Base-by-base conservation (phyloP, 2,329 filamentous ascomycete species). In the Ceratocystis alfenasii region DNA sequence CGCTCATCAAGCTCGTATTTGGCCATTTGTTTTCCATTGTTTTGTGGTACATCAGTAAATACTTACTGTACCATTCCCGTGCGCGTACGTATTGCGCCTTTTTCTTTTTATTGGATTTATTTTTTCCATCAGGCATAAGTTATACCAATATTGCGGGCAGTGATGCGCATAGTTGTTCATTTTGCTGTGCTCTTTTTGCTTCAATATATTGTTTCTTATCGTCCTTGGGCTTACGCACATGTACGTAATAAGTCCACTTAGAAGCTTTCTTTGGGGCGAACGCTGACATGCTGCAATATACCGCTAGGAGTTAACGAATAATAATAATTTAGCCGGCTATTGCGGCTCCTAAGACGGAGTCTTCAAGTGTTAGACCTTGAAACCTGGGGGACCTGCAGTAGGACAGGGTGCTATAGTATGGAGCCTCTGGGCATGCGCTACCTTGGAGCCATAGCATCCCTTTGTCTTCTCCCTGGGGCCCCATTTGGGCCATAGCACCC, bases 151-250 rank as follows among this genome's bases (percentile, higher is more conserved):
- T 36, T 28, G 30, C 10, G 55, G 5, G 28, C n/a, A 7, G 33
- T 59, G 28, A 36, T 30, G 55, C 15, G 55, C 55, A 59, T 33
- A 30, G 25, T 17, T 22, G 8, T 59, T 59, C 12, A 59, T 36
- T 36, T 22, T 36, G 55, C 55, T 33, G 17, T 36, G 15, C 55
- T 36, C 55, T 12, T 20, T 41, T 36, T n/a, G 25, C 55, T 59
- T 28, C 30, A 59, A 36, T 59, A 41, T 59, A 59, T 59, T 59
- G 55, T 36, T 57, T 28, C 53, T 57, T 55, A 22, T 25, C 3
- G 12, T 30, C 5, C 28, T 30, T 22, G 22, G 17, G 28, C 28
- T 25, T 53, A 1, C 22, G 10, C 22, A 53, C n/a, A 53, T 22
- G 22, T 25, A 53, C 48, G 48, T 53, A 53, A 53, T n/a, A 3